phyloP scores from a whole-genome alignment of 176 grass and related monocot genomes.

The Aegilops sharonensis region DNA sequence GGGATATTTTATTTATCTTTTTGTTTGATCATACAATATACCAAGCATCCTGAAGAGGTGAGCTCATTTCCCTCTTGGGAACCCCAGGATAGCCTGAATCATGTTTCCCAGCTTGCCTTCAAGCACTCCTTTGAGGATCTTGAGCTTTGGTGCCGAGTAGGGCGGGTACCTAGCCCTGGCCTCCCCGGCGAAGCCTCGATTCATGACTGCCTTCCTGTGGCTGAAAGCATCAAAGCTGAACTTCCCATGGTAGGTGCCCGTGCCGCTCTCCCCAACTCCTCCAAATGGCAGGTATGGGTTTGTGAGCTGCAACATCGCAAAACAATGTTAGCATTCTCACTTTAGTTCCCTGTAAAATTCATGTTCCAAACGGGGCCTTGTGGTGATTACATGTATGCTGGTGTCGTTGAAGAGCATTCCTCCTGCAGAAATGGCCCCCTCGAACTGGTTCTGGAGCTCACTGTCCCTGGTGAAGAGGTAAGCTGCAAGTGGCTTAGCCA shows the following conservation, averaged over 20 bases:
- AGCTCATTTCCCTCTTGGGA: slow-evolving; percentile 29
- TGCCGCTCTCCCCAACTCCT: slow-evolving; percentile 80
- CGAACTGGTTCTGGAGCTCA: slow-evolving; percentile 56
- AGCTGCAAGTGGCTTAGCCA: slow-evolving; percentile 74
- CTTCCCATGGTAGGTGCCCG: slow-evolving; percentile 73
- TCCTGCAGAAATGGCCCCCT: slow-evolving; percentile 53
- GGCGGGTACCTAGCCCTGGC: slow-evolving; percentile 64
- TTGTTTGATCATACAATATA: neutral
- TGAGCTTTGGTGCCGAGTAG: slow-evolving; percentile 49
- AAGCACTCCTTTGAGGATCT: slow-evolving; percentile 56
- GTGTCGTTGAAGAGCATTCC: slow-evolving; percentile 71
- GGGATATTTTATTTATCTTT: neutral
- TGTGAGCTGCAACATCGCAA: slow-evolving; percentile 34
- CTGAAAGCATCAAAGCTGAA: slow-evolving; percentile 80
- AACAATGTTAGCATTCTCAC: neutral
- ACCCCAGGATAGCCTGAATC: slow-evolving; percentile 47
- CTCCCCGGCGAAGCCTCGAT: slow-evolving; percentile 47
- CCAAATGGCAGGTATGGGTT: slow-evolving; percentile 74
- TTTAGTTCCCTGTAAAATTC: neutral
- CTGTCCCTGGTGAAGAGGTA: slow-evolving; percentile 79
- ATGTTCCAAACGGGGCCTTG: neutral
- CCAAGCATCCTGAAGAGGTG: neutral
- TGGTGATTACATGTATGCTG: slow-evolving; percentile 52
- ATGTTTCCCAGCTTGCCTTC: slow-evolving; percentile 48
- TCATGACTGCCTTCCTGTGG: slow-evolving; percentile 63